A percentile compares a stretch with the other conserved stretches of the same genome.
These are phyloP conservation scores for Pterocarpus macrocarpus DNA, from an alignment of 306 rosid genomes.

Conservation along the genomic window DNA sequence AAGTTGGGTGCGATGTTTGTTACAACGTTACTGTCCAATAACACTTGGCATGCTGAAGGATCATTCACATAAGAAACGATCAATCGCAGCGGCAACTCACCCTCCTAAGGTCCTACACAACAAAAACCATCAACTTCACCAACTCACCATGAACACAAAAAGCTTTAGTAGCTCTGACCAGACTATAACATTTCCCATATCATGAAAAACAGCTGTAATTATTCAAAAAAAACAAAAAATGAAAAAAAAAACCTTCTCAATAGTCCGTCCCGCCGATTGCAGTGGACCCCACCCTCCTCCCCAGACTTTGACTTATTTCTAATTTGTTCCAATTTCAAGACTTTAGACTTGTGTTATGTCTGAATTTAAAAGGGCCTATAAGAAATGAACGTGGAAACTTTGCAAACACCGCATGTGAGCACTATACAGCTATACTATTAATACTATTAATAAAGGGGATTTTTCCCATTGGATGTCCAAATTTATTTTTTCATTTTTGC, in stretches of 20 bases:
- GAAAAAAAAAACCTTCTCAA: not conserved
- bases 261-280: not conserved
- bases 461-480: no score
- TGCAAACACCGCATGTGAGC: no score
- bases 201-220: not conserved
- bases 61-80: not conserved
- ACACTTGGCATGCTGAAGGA: slow-evolving; percentile 15
- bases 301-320: not conserved
- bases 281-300: slow-evolving; percentile 1
- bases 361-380: no score
- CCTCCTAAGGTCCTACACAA: no score
- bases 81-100: not conserved
- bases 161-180: not conserved
- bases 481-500: no score
- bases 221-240: not conserved
- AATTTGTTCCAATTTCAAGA: no score
- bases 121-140: no score
- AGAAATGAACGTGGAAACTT: no score
- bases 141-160: no score
- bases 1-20: not conserved
- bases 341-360: no score
- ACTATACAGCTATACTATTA: no score
- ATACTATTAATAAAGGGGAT: no score
- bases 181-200: not conserved
- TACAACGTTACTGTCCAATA: not conserved